phyloP scores from a whole-genome alignment of 2,329 filamentous ascomycete genomes.

The Claviceps monticola region DNA sequence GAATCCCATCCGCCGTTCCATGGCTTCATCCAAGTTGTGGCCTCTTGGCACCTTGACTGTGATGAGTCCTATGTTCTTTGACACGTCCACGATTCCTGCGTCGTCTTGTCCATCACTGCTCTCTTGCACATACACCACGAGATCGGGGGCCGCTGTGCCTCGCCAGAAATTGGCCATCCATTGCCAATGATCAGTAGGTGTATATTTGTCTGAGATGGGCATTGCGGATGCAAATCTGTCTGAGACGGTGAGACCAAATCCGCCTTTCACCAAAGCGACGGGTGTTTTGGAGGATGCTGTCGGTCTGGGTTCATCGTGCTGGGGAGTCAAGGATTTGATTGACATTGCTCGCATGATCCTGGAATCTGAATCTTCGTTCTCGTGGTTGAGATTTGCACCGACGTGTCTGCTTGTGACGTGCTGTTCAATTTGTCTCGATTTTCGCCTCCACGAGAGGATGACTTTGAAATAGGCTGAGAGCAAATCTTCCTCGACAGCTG shows the following conservation, averaged over 20 bases:
- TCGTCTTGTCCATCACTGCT: conserved; percentile 20
- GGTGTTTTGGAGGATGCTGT: conserved; percentile 31
- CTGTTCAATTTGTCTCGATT: conserved; percentile 54
- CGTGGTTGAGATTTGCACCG: background rate
- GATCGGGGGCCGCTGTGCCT: conserved; percentile 67
- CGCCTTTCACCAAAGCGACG: conserved; percentile 60
- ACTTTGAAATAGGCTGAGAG: conserved; percentile 50
- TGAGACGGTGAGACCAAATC: conserved; percentile 67
- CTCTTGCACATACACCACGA: conserved; percentile 53
- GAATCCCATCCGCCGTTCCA: conserved; percentile 64
- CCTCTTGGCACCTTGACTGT: conserved; percentile 34
- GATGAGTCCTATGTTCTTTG: conserved; percentile 36
- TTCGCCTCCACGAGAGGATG: conserved; percentile 56
- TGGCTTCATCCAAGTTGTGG: conserved; percentile 48
- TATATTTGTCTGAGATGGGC: conserved; percentile 64
- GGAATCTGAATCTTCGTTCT: conserved; percentile 3
- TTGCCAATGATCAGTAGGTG: conserved; percentile 85
- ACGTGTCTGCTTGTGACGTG: conserved; percentile 25
- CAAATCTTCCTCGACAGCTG: conserved; percentile 20
- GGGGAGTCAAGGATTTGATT: conserved; percentile 3
- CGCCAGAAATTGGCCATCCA: conserved; percentile 95
- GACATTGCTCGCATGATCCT: background rate
- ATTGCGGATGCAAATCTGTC: conserved; percentile 62
- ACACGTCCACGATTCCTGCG: conserved; percentile 40
- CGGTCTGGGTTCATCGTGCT: conserved; percentile 4